A percentile compares a stretch with the other conserved stretches of the same genome.
Conservation (phyloP, 805 yeast species). For the Metschnikowia reukaufii region DNA sequence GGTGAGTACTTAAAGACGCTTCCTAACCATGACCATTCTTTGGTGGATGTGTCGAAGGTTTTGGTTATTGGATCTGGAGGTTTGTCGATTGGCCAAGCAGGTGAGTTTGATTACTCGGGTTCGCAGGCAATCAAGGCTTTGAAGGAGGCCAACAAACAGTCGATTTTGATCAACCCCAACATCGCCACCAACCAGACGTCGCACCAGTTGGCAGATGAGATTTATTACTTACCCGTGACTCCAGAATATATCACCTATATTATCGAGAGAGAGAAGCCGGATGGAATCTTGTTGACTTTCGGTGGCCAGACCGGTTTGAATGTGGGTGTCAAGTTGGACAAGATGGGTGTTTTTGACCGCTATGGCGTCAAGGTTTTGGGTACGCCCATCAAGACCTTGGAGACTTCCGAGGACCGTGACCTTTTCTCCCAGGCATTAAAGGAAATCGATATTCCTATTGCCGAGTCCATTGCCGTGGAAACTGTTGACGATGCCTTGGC, state of each 20-base stretch:
- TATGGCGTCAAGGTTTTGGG: constrained; percentile 94
- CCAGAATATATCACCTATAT: constrained; percentile 94
- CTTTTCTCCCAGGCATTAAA: constrained; percentile 92
- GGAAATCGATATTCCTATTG: constrained; percentile 94
- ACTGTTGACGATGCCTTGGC: constrained; percentile 86
- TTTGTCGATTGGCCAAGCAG: constrained; percentile 95
- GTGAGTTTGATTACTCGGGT: constrained; percentile 96
- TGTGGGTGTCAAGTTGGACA: constrained; percentile 92
- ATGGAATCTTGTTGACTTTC: constrained; percentile 91
- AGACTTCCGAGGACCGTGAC: constrained; percentile 97
- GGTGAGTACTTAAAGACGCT: constrained; percentile 58
- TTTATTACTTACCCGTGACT: constrained; percentile 93
- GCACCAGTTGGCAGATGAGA: constrained; percentile 91
- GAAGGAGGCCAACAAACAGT: constrained; percentile 81
- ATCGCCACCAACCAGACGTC: constrained; percentile 97
- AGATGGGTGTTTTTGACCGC: constrained; percentile 90
- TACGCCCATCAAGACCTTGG: constrained; percentile 93
- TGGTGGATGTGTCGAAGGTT: constrained; percentile 85
- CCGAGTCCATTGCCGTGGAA: constrained; percentile 94
- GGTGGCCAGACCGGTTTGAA: constrained; percentile 99
- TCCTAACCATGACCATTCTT: constrained; percentile 58
- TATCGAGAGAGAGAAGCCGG: constrained; percentile 94
- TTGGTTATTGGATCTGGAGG: constrained; percentile 97
- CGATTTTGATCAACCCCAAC: constrained; percentile 90
- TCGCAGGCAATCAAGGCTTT: constrained; percentile 97